These are phyloP conservation scores for Usnea hakonensis DNA, from an alignment of 495 filamentous ascomycete species.

Conservation along the genomic window DNA sequence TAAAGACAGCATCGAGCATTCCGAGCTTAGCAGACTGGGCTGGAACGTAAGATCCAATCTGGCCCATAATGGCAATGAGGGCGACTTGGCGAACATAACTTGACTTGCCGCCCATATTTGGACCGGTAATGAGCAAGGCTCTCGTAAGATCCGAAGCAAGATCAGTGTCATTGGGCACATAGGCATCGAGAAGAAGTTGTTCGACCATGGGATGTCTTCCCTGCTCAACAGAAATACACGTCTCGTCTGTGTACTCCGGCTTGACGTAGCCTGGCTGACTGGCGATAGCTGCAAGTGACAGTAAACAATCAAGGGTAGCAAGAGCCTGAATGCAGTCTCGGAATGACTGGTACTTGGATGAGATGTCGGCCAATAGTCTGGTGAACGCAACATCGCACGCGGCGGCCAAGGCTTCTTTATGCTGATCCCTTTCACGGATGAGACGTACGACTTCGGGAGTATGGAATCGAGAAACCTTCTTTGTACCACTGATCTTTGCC, in stretches of 20 bases:
- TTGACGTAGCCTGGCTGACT: constrained; percentile 83
- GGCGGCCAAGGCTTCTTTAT: constrained; percentile 85
- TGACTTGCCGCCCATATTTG: constrained; percentile 98
- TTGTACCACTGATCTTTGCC: constrained; percentile 89
- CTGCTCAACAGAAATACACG: constrained; percentile 60
- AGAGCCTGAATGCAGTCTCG: constrained; percentile 83
- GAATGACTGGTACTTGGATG: constrained; percentile 75
- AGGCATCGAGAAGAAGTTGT: constrained; percentile 73
- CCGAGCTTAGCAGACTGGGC: constrained; percentile 66
- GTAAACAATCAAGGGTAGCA: constrained; percentile 80
- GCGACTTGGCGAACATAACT: constrained; percentile 89
- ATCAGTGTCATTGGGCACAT: constrained; percentile 84
- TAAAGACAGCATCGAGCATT: constrained; percentile 85
- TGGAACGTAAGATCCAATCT: constrained; percentile 91
- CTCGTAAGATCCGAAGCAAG: constrained; percentile 56
- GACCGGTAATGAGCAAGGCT: constrained; percentile 85
- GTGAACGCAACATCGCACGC: constrained; percentile 85
- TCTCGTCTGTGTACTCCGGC: constrained; percentile 65
- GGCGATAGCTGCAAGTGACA: constrained; percentile 79
- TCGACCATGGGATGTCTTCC: constrained; percentile 97
- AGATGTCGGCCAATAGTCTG: constrained; percentile 60
- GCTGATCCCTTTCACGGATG: constrained; percentile 84
- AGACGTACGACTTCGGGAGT: constrained; percentile 79
- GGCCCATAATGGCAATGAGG: constrained; percentile 85
- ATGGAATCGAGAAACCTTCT: constrained; percentile 88